Evolutionary conservation across 1,139 yeast genomes (phyloP), one percentile per base, ranked within the genome.

Genomic region (Suhomyces wounanorum): DNA sequence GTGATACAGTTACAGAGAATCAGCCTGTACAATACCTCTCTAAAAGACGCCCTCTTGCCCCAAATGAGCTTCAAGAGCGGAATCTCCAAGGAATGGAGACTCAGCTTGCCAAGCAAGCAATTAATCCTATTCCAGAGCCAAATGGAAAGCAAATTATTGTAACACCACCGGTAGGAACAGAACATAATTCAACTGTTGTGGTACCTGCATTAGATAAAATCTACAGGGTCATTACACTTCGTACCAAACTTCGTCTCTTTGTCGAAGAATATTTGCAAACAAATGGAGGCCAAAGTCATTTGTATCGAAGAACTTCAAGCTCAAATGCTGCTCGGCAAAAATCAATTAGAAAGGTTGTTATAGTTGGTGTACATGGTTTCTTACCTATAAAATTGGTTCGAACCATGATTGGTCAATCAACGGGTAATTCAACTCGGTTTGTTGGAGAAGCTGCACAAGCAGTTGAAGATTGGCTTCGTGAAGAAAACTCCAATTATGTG

Each of bases 331-430:
- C 60, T 39, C 66, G 65, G 45, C 49, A 49, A n/a, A 48, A 50
- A 6, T 49, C 50, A 9, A 57, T 64, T 16, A 73, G 72, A 47
- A 71, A 65, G 43, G 77, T 73, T 3, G 72, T 79, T 2, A 67
- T 81, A 1, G 66, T 82, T 31, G 77, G 80, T 1, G 69, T 80
- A 4, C 86, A 82, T 63, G 79, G 81, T 13, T 82, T 79, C 59
- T 67, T 79, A 36, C 85, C 86, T 0, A 72, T 74, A 28, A 82
- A 81, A 54, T 67, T 81, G 62, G 82, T 78, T 13, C 71, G 56
- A 60, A 75, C 52, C 6, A 61, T 78, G 40, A 69, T 80, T 23
- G 83, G 82, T 0, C 79, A 75, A 47, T 59, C 73, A 9, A 79
- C 83, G 0, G 83, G 83, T 0, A 72, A 65, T 39, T 69, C 84